Conservation (phyloP, 306 rosid species). For the Arachis hypogaea region DNA sequence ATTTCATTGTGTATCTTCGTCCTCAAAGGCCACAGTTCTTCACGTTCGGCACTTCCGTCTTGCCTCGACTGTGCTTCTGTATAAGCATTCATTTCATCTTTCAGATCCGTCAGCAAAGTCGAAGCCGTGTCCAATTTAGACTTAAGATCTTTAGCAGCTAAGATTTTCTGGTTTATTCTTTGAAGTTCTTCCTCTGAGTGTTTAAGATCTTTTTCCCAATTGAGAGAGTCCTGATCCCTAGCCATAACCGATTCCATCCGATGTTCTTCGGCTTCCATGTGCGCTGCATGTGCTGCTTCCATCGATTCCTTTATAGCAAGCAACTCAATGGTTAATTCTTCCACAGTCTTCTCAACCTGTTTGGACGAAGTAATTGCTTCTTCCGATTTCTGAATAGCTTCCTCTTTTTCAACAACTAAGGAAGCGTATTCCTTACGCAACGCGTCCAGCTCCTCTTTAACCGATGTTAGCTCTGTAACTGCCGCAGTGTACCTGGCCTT, state of each 20-base stretch:
- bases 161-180: conserved; percentile 69
- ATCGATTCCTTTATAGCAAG: conserved; percentile 80
- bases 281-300: conserved; percentile 89
- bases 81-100: conserved; percentile 77
- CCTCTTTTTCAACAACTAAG: conserved; percentile 65
- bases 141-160: conserved; percentile 71
- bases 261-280: conserved; percentile 93
- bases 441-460: conserved; percentile 70
- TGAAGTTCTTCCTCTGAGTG: conserved; percentile 73
- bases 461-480: conserved; percentile 65
- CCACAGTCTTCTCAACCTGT: conserved; percentile 87
- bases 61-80: conserved; percentile 66
- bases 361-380: conserved; percentile 71
- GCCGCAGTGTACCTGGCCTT: conserved; percentile 83
- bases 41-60: conserved; percentile 45
- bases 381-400: conserved; percentile 69
- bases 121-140: conserved; percentile 69
- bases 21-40: neutral
- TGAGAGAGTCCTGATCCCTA: conserved; percentile 83
- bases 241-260: conserved; percentile 93
- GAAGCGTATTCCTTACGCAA: conserved; percentile 73
- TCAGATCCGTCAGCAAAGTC: conserved; percentile 64
- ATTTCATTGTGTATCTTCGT: conserved; percentile 61
- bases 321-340: conserved; percentile 88
- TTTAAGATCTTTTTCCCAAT: conserved; percentile 83